Percentiles rank a stretch among this genome's conserved stretches.
Evolutionary conservation across 1,284 basidiomycete species (phyloP).

Genomic region (Xanthoconium separans): DNA sequence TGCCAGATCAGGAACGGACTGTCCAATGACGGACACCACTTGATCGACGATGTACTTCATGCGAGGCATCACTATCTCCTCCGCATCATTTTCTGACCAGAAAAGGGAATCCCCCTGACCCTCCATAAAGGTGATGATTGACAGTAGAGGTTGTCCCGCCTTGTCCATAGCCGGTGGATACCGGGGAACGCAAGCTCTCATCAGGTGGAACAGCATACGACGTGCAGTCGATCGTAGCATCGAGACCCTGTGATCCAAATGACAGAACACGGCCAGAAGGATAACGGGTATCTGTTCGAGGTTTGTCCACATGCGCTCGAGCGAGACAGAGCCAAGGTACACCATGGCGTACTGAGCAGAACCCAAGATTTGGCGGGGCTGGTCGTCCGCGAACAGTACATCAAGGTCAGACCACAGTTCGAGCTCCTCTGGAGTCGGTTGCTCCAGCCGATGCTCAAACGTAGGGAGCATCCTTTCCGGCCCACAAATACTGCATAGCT

Average conservation of each 20-base stretch:
- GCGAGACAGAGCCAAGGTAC: conserved; percentile 80
- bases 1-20: conserved; percentile 65
- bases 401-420: conserved; percentile 75
- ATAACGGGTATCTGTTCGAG: conserved; percentile 70
- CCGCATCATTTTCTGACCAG: conserved; percentile 73
- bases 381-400: conserved; percentile 67
- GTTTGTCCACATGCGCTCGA: conserved; percentile 79
- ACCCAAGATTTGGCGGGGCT: conserved; percentile 66
- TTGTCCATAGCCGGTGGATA: conserved; percentile 67
- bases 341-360: conserved; percentile 88
- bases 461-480: conserved; percentile 80
- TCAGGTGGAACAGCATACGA: conserved; percentile 75
- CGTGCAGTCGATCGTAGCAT: conserved; percentile 74
- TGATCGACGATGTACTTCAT: conserved; percentile 71
- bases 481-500: conserved; percentile 82
- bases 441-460: conserved; percentile 66
- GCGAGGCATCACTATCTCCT: conserved; percentile 54
- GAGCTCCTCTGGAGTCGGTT: conserved; percentile 69
- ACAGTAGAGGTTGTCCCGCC: conserved; percentile 49
- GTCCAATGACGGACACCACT: conserved; percentile 68
- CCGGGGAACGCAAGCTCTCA: conserved; percentile 76
- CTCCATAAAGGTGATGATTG: conserved; percentile 57
- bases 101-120: conserved; percentile 56
- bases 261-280: conserved; percentile 81
- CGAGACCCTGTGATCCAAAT: conserved; percentile 75